A percentile compares a stretch with the other conserved stretches of the same genome.
Conservation (phyloP, 805 yeast genomes). For the Martiniozyma abietophila region DNA sequence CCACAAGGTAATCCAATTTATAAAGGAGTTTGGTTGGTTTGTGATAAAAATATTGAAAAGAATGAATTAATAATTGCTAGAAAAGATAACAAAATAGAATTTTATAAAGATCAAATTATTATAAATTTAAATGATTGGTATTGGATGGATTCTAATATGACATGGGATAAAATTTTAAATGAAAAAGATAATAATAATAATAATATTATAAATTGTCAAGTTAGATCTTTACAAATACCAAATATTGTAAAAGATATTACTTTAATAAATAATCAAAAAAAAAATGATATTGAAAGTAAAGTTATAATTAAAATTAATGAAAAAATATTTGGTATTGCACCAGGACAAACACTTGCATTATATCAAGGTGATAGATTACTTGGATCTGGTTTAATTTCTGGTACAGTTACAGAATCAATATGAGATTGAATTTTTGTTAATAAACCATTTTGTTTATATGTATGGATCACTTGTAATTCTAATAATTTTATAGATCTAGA, state of each 20-base stretch:
- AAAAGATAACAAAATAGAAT: constrained; percentile 50
- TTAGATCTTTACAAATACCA: constrained; percentile 65
- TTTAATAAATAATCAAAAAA: too few relatives aligned
- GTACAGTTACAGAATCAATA: too few relatives aligned
- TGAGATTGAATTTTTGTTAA: constrained; percentile 3
- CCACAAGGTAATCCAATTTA: constrained; percentile 79
- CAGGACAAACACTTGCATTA: constrained; percentile 78
- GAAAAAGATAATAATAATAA: constrained; percentile 5
- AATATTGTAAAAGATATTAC: constrained; percentile 19
- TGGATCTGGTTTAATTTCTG: constrained; percentile 46
- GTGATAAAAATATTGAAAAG: constrained; percentile 50
- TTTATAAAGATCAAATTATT: constrained; percentile 37
- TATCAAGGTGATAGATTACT: constrained; percentile 59
- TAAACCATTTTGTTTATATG: constrained; percentile 13
- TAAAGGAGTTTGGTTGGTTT: constrained; percentile 80
- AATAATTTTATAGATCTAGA: constrained; percentile 12
- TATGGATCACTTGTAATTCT: constrained; percentile 13
- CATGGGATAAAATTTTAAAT: constrained; percentile 8
- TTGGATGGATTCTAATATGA: constrained; percentile 33
- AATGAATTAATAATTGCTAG: constrained; percentile 76
- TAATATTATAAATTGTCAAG: constrained; percentile 43
- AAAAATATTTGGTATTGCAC: constrained; percentile 67
- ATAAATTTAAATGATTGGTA: constrained; percentile 32
- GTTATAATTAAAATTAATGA: constrained; percentile 33
- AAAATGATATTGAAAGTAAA: constrained; percentile 7